Conservation (phyloP, 768 basidiomycete genomes). For the Naganishia onofrii region DNA sequence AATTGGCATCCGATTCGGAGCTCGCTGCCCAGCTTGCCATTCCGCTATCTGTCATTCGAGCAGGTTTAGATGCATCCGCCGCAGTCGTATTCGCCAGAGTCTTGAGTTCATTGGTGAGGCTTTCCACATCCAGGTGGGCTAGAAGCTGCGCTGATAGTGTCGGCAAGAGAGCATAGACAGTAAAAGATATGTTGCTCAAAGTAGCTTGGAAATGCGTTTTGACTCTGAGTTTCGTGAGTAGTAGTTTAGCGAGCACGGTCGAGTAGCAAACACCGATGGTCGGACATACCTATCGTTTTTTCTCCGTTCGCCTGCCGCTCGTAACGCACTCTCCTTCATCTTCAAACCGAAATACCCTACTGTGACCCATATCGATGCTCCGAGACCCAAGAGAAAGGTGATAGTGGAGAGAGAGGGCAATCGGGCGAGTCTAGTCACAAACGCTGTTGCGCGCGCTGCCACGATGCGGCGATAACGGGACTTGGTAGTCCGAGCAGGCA, state of each 20-base stretch:
- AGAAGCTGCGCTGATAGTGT: conserved; percentile 45
- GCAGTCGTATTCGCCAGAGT: conserved; percentile 1
- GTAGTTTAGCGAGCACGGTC: background rate
- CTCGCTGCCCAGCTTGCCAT: conserved; percentile 24
- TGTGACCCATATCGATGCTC: conserved; percentile 27
- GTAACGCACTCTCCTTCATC: conserved; percentile 22
- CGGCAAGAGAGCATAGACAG: conserved; percentile 49
- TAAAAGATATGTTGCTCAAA: conserved; percentile 49
- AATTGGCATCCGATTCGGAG: conserved; percentile 20
- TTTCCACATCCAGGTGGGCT: conserved; percentile 43
- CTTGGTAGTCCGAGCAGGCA: background rate
- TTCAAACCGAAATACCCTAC: conserved; percentile 22
- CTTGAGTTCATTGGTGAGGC: conserved; percentile 39
- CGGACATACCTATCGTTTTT: conserved; percentile 18
- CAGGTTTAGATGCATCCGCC: conserved; percentile 5
- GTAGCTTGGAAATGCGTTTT: conserved; percentile 44
- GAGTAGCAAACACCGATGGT: background rate
- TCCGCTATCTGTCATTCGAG: conserved; percentile 21
- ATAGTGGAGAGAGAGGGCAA: conserved; percentile 9
- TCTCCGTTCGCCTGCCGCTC: conserved; percentile 23
- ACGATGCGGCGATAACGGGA: conserved; percentile 17
- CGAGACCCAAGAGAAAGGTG: conserved; percentile 24
- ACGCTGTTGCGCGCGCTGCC: conserved; percentile 11
- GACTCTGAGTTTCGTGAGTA: conserved; percentile 11
- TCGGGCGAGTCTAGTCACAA: background rate